A percentile compares a stretch with the other conserved stretches of the same genome.
These are phyloP conservation scores for Azolla pinnata DNA, from an alignment of 75 land plant genomes.

Conservation along the genomic window DNA sequence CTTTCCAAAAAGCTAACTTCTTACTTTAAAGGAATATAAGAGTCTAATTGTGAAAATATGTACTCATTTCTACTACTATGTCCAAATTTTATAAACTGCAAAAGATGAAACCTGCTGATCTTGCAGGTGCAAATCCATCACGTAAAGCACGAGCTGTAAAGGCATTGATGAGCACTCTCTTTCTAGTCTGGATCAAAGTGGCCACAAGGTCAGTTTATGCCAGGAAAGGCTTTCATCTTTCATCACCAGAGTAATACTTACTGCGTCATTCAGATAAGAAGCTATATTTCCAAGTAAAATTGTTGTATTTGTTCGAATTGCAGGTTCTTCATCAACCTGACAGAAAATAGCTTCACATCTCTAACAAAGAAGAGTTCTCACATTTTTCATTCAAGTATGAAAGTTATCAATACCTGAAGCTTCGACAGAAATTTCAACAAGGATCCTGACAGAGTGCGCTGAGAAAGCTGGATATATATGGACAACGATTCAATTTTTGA, in stretches of 20 bases:
- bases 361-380: background rate
- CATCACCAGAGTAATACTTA: slow-evolving; percentile 28
- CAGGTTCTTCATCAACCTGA: slow-evolving; percentile 99
- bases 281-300: slow-evolving; percentile 97
- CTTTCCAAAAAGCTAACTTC: too few relatives aligned
- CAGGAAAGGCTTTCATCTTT: too few relatives aligned
- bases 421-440: slow-evolving; percentile 89
- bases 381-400: too few relatives aligned
- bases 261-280: slow-evolving; percentile 85
- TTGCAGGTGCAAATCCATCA: slow-evolving; percentile 89
- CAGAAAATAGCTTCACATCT: too few relatives aligned
- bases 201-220: background rate
- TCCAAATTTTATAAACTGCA: too few relatives aligned
- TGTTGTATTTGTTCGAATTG: slow-evolving; percentile 96
- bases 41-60: too few relatives aligned
- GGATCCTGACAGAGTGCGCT: slow-evolving; percentile 76
- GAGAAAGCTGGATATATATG: slow-evolving; percentile 68
- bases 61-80: too few relatives aligned
- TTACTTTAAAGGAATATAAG: too few relatives aligned
- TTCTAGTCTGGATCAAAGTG: slow-evolving; percentile 62
- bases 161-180: slow-evolving; percentile 98
- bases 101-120: slow-evolving; percentile 95
- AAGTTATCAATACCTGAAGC: slow-evolving; percentile 61
- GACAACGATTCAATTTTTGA: too few relatives aligned
- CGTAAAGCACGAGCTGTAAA: slow-evolving; percentile 94